phyloP scores from a whole-genome alignment of 2,329 filamentous ascomycete species.

The Golovinomyces cichoracearum region DNA sequence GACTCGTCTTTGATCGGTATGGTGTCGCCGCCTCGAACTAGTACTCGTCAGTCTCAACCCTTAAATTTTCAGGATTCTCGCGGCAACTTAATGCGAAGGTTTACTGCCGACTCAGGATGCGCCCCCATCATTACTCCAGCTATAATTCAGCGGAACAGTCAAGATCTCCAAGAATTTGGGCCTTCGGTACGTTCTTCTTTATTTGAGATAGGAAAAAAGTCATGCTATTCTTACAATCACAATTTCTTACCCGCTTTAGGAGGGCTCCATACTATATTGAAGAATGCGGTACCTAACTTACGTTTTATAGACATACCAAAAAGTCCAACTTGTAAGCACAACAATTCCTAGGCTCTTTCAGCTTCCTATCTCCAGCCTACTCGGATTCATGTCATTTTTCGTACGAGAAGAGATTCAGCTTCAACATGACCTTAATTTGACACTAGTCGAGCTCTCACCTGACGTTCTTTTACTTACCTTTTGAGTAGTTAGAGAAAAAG shows the following conservation, averaged over 20 bases:
- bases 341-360: background rate
- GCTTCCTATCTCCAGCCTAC: background rate
- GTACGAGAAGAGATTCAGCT: too few relatives aligned
- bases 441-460: background rate
- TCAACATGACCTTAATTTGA: background rate
- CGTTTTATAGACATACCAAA: conserved; percentile 31
- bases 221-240: background rate
- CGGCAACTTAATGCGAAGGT: conserved; percentile 60
- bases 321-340: conserved; percentile 47
- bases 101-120: conserved; percentile 75
- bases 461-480: conserved; percentile 16
- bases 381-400: too few relatives aligned
- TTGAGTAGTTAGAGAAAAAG: conserved; percentile 63
- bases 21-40: conserved; percentile 47
- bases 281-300: conserved; percentile 2
- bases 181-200: conserved; percentile 13
- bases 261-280: too few relatives aligned
- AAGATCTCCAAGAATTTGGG: conserved; percentile 13
- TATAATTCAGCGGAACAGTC: conserved; percentile 9
- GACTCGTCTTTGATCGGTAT: conserved; percentile 51
- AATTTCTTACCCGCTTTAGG: background rate
- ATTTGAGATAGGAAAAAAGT: conserved; percentile 1
- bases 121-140: conserved; percentile 40
- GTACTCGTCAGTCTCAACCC: conserved; percentile 33
- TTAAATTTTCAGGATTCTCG: conserved; percentile 39